Evolutionary conservation across 352 stramenopile genomes (phyloP), one percentile per base, ranked within the genome.

Genomic region (Blastocystis sp.): DNA sequence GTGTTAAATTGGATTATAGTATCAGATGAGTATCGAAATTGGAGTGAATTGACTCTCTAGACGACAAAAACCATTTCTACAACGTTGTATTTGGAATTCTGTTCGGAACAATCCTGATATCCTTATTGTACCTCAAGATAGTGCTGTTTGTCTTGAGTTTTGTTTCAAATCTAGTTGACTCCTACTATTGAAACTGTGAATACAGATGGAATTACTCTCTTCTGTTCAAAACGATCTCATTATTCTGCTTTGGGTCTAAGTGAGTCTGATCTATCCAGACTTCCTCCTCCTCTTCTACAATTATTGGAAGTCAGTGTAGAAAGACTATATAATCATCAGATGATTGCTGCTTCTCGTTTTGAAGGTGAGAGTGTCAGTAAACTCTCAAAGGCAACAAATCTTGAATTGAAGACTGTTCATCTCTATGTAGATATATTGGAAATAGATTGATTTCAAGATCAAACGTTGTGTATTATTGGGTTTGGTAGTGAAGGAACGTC

Each of bases 321-420:
- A n/a, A n/a, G n/a, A n/a, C n/a, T n/a, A n/a, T n/a, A n/a, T n/a
- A n/a, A n/a, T n/a, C n/a, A n/a, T n/a, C n/a, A n/a, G n/a, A n/a
- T n/a, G n/a, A n/a, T n/a, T n/a, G 49, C 21, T 12, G 21, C 21
- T 57, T 57, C 11, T 57, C 21, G 49, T 21, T 57, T 12, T 12
- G 49, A 57, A 57, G 49, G 49, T 21, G 49, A 57, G 12, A 12
- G 49, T 21, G 49, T 57, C 49, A 57, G 49, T 21, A 57, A 21
- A 21, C 39, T 80, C 9, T 4, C 35, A 11, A 80, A 80, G 35
- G 35, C 42, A 35, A 19, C 51, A 9, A 56, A 63, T 49, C 37
- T 57, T 21, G 69, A 80, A 65, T 59, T 80, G 46, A 80, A 80
- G 27, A 80, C 69, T 43, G 69, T 58, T 6, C 69, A 80, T 43